Percentiles rank a stretch among this genome's conserved stretches.
Evolutionary conservation across 164 flowering plant species (phyloP).

Genomic region (Nymphaea thermarum): DNA sequence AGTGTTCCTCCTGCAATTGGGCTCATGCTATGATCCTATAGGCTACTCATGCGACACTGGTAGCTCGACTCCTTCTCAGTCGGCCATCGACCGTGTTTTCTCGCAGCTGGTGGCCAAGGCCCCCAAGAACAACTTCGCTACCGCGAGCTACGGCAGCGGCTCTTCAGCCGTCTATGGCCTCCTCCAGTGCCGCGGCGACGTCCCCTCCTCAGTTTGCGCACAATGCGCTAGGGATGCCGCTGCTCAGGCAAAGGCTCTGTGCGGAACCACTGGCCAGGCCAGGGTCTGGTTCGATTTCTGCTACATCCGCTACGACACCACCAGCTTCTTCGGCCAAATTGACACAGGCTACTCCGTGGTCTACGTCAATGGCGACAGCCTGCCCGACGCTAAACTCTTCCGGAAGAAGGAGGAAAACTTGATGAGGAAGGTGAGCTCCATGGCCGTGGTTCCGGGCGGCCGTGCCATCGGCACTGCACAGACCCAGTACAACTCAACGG

Average conservation of each 20-base stretch:
- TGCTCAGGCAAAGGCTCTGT: not conserved
- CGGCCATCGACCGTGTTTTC: conserved; percentile 2
- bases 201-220: conserved; percentile 3
- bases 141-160: conserved; percentile 1
- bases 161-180: not conserved
- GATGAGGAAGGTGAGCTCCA: conserved; percentile 1
- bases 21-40: not conserved
- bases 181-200: conserved; percentile 8
- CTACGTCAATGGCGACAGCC: conserved; percentile 5
- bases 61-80: not conserved
- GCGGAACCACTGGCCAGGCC: conserved; percentile 3
- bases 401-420: not conserved
- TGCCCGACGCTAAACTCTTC: not conserved
- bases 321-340: conserved; percentile 4
- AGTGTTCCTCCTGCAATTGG: not conserved
- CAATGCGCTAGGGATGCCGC: conserved; percentile 3
- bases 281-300: conserved; percentile 9
- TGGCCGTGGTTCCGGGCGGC: not conserved
- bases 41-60: not conserved
- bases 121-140: conserved; percentile 1
- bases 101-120: conserved; percentile 2
- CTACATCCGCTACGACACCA: conserved; percentile 4
- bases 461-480: conserved; percentile 4
- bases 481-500: not conserved
- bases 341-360: conserved; percentile 6